Base-by-base conservation (phyloP, 2,329 filamentous ascomycete genomes). In the Fusarium coffeatum region DNA sequence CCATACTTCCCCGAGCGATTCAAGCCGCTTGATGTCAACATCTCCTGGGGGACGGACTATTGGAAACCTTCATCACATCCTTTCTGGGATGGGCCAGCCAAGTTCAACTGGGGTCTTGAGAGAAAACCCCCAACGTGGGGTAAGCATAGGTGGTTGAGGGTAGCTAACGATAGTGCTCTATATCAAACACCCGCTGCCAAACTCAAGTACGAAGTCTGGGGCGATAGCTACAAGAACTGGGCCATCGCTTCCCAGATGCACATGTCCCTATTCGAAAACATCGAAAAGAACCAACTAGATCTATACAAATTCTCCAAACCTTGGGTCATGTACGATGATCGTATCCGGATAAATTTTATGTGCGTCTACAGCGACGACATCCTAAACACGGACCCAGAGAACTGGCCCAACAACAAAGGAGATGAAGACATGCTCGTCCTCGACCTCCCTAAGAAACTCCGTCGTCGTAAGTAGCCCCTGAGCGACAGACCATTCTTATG, bases 291-390 rank as follows among this genome's bases (percentile, higher is more conserved):
- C 12, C 40, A 59, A 5, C n/a, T 72, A 12, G 48, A 70, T 25
- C n/a, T 72, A 1, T 72, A 72, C 20, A 70, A 32, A 6, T 72
- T 72, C 12, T 47, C 69, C 3, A 72, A 57, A 7, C 51, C 62
- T 4, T 72, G 69, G 69, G 37, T 27, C 8, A 72, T 72, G 69
- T 59, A 68, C 5, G 53, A 47, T 1, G 66, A 72, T 0, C 69
- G 69, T 15, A 72, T 72, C 8, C 34, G 69, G 4, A 72, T 72
- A 56, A 72, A 72, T 5, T 72, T 72, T 11, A 72, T 72, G 62
- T 70, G 62, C 15, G 6, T 72, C 5, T 70, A 72, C 2, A 59
- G 55, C 11, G 64, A 72, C 18, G 69, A 72, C 16, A 57, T 72
- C 9, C 46, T 72, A 1, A 46, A 72, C 16, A 68, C 59, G 0